Base-by-base conservation (phyloP, 2,329 filamentous ascomycete species). In the Verticillium klebahnii region DNA sequence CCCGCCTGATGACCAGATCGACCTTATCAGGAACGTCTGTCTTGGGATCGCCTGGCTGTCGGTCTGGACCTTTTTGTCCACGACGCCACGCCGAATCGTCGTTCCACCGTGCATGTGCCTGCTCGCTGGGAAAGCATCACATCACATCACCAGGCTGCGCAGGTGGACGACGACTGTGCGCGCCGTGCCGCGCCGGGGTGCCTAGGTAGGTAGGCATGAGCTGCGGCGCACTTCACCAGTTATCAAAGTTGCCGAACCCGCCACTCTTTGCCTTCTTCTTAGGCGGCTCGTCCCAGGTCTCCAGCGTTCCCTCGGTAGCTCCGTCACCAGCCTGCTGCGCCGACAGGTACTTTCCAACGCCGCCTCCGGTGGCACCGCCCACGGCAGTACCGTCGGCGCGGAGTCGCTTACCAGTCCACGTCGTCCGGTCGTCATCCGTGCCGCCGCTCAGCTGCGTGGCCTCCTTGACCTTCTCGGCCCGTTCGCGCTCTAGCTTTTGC, bases 401-500 rank as follows among this genome's bases (percentile, higher is more conserved):
- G 58, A 99, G 86, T 50, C 93, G 82, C 78, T 98, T 99, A 3
- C 95, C 95, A 3, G 95, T 98, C 95, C 95, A 99, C 3, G 95
- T 99, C 2, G 91, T 89, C 72, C 86, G 87, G 69, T 98, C 93
- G 70, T 97, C 94, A 60, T 96, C 94, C 1, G 88, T 90, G 2
- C 90, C 91, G 32, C 91, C 92, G 60, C 81, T 79, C 61, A 80
- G 78, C 70, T 81, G 80, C 12, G 91, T 80, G 67, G 89, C 85
- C 64, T 88, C 88, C 63, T 85, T 83, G 60, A 84, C 78, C 62
- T 82, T 80, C 40, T 84, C 84, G 7, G 75, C 76, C 55, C 78
- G 78, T 65, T 92, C 89, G 61, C 83, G 80, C 61, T 90, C 84
- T 54, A 82, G 81, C 68, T 88, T 89, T 71, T 93, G 84, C 68